Conservation (phyloP, 1,139 yeast species). For the Protomyces lactucae-debilis region DNA sequence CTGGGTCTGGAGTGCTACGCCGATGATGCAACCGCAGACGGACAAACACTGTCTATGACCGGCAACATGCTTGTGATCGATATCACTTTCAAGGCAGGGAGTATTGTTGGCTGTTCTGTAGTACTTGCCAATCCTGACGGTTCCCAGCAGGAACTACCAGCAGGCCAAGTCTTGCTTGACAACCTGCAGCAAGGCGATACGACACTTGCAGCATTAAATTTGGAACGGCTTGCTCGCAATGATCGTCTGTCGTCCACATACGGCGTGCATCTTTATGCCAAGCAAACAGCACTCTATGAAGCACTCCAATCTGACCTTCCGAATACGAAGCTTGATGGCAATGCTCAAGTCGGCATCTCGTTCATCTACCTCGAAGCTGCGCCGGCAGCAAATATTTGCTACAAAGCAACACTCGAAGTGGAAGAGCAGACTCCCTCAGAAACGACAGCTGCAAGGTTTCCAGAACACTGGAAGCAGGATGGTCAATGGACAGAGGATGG, state of each 20-base stretch:
- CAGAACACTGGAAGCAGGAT: background rate
- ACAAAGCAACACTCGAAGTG: conserved; percentile 1
- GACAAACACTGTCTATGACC: conserved; percentile 12
- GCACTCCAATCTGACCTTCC: conserved; percentile 4
- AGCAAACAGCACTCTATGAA: background rate
- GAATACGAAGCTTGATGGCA: background rate
- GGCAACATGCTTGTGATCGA: conserved; percentile 23
- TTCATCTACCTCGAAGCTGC: background rate
- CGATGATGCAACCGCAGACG: conserved; percentile 7
- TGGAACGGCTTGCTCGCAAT: conserved; percentile 9
- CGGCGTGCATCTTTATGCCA: background rate
- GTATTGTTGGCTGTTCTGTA: conserved; percentile 2
- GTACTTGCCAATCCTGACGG: conserved; percentile 22
- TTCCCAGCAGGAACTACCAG: conserved; percentile 11
- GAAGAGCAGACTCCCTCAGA: conserved; percentile 5
- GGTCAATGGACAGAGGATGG: background rate
- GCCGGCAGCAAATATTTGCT: background rate
- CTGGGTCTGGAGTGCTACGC: conserved; percentile 17
- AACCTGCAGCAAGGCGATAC: background rate
- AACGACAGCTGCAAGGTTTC: background rate
- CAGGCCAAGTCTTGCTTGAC: conserved; percentile 5
- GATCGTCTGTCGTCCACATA: conserved; percentile 3
- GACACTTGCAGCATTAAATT: background rate
- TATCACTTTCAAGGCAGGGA: conserved; percentile 2
- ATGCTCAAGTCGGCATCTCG: background rate